phyloP scores from a whole-genome alignment of 768 basidiomycete genomes.

The Lentinula detonsa region DNA sequence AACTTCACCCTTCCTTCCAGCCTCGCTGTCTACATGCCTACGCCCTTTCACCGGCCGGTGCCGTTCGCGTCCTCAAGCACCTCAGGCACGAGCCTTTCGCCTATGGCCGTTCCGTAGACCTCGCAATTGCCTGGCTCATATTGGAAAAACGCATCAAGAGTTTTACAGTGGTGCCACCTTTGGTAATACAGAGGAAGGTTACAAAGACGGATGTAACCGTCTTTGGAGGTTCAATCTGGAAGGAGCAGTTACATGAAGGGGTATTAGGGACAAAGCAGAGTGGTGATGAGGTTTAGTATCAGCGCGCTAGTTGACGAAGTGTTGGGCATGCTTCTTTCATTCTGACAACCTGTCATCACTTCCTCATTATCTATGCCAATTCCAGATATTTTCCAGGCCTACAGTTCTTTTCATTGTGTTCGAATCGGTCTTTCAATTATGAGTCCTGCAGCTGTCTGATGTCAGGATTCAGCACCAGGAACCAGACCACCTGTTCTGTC shows the following conservation, averaged over 20 bases:
- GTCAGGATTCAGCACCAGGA: no score
- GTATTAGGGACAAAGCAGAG: constrained; percentile 20
- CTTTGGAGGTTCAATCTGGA: constrained; percentile 35
- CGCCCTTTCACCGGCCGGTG: constrained; percentile 34
- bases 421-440: no score
- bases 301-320: no score
- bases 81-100: constrained; percentile 40
- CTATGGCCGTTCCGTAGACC: constrained; percentile 47
- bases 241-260: constrained; percentile 28
- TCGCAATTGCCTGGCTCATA: constrained; percentile 43
- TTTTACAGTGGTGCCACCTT: constrained; percentile 40
- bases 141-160: constrained; percentile 31
- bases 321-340: no score
- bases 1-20: constrained; percentile 34
- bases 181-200: constrained; percentile 40
- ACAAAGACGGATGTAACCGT: constrained; percentile 31
- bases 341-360: no score
- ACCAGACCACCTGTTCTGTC: no score
- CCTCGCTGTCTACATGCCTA: constrained; percentile 50
- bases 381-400: no score
- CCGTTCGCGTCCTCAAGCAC: constrained; percentile 31
- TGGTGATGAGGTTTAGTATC: constrained; percentile 3
- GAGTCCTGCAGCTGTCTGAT: no score
- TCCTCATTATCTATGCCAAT: no score
- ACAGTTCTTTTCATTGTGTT: no score